A percentile compares a stretch with the other conserved stretches of the same genome.
Evolutionary conservation across 2,329 filamentous ascomycete genomes (phyloP).

Genomic region (Cladosporium colombiae): DNA sequence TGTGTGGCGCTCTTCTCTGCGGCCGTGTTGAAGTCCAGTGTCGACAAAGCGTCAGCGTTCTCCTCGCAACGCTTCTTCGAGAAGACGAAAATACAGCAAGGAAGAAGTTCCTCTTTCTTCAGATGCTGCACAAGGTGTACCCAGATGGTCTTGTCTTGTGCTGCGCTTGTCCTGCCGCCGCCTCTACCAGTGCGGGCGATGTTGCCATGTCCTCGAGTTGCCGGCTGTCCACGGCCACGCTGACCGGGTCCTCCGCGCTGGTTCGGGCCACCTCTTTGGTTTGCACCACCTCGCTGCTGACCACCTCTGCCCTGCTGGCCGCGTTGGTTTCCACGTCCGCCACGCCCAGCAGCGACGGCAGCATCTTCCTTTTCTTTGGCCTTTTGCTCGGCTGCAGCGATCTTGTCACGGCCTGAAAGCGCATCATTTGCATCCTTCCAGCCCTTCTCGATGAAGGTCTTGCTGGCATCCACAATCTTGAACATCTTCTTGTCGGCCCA

Average conservation of each 20-base stretch:
- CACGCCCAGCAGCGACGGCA: constrained; percentile 53
- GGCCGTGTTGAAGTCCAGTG: constrained; percentile 91
- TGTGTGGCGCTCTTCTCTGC: constrained; percentile 95
- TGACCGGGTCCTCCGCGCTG: constrained; percentile 53
- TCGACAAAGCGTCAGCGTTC: constrained; percentile 91
- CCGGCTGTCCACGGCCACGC: constrained; percentile 56
- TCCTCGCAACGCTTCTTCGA: constrained; percentile 98
- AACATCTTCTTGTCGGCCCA: constrained; percentile 92
- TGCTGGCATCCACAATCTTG: constrained; percentile 92
- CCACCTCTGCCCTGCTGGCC: constrained; percentile 57
- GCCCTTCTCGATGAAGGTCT: constrained; percentile 85
- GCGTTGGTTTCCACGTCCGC: constrained; percentile 52
- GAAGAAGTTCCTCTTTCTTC: constrained; percentile 81
- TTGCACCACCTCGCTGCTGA: constrained; percentile 38
- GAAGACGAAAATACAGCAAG: constrained; percentile 96
- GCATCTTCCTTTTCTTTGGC: constrained; percentile 48
- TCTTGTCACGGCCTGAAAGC: constrained; percentile 78
- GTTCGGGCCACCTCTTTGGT: constrained; percentile 34
- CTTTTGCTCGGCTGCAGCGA: constrained; percentile 54
- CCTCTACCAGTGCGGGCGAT: constrained; percentile 86
- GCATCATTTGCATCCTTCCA: constrained; percentile 92
- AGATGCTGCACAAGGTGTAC: constrained; percentile 92
- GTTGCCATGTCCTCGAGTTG: constrained; percentile 68
- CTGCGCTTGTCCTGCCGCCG: constrained; percentile 82
- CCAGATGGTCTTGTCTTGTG: constrained; percentile 96